Percentiles rank a stretch among this genome's conserved stretches.
Evolutionary conservation across 176 grass and related monocot species (phyloP).

Genomic region (Urochloa ruziziensis): DNA sequence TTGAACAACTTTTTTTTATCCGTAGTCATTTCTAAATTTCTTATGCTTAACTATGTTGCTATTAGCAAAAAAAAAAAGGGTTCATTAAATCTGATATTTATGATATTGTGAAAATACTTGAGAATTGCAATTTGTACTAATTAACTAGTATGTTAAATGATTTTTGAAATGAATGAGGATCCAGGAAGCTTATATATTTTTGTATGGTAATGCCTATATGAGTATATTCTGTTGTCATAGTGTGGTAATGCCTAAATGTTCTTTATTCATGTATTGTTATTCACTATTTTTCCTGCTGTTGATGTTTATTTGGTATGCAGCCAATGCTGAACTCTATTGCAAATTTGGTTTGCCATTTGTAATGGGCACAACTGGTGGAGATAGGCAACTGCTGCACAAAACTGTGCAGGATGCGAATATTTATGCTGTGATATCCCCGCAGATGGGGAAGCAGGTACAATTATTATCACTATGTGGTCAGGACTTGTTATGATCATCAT

Average conservation of each 20-base stretch:
- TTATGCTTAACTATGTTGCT: not conserved
- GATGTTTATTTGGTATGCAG: constrained; percentile 32
- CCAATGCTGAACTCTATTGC: constrained; percentile 85
- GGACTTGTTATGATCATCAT: not conserved
- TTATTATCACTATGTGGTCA: not conserved
- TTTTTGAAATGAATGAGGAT: not conserved
- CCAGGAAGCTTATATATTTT: not conserved
- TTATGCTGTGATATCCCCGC: constrained; percentile 91
- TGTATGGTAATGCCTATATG: not conserved
- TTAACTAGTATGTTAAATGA: not conserved
- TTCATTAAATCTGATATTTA: not conserved
- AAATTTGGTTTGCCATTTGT: constrained; percentile 87
- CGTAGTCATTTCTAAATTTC: not conserved
- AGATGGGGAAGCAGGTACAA: constrained; percentile 92
- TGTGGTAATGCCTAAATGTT: not conserved
- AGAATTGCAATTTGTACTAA: not conserved
- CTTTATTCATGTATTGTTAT: constrained; percentile 19
- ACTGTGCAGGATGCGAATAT: constrained; percentile 73
- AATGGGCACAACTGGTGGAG: constrained; percentile 88
- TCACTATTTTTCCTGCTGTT: constrained; percentile 15
- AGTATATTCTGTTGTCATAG: not conserved
- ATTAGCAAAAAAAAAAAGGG: not conserved
- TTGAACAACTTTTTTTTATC: not conserved
- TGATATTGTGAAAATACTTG: not conserved
- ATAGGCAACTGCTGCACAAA: constrained; percentile 67